phyloP scores from a whole-genome alignment of 768 basidiomycete species.

The Podaxis pistillaris region DNA sequence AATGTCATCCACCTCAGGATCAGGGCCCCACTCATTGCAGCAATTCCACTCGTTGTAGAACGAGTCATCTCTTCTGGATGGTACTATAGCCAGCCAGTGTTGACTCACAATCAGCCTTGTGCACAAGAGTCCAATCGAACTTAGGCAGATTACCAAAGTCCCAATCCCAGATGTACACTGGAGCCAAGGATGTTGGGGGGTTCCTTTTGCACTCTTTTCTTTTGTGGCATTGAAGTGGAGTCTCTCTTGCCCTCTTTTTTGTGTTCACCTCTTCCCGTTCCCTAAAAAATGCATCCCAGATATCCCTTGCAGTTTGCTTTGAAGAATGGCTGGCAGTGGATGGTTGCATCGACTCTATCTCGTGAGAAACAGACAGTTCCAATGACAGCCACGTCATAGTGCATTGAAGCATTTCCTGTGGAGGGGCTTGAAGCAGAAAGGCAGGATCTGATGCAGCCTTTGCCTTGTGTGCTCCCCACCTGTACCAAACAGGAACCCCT shows the following conservation, averaged over 20 bases:
- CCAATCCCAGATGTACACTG: background rate
- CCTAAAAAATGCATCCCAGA: background rate
- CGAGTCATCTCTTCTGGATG: background rate
- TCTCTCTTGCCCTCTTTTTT: background rate
- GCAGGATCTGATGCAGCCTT: background rate
- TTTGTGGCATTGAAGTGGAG: background rate
- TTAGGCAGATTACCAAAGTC: background rate
- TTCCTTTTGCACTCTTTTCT: too few relatives aligned
- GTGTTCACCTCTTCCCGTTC: background rate
- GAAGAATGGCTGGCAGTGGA: background rate
- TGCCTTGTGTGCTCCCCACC: background rate
- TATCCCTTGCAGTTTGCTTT: background rate
- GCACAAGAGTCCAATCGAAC: background rate
- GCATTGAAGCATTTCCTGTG: background rate
- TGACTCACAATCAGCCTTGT: background rate
- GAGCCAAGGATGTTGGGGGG: background rate
- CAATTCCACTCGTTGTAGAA: conserved; percentile 12
- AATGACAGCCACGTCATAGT: background rate
- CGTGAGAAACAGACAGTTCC: too few relatives aligned
- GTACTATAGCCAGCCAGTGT: background rate
- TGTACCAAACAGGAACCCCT: background rate
- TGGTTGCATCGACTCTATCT: background rate
- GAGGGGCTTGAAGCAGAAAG: background rate
- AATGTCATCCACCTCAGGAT: background rate
- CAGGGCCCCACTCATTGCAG: background rate